These are phyloP conservation scores for Solanum hybrid DNA, from an alignment of 305 asterid species.

Conservation along the genomic window DNA sequence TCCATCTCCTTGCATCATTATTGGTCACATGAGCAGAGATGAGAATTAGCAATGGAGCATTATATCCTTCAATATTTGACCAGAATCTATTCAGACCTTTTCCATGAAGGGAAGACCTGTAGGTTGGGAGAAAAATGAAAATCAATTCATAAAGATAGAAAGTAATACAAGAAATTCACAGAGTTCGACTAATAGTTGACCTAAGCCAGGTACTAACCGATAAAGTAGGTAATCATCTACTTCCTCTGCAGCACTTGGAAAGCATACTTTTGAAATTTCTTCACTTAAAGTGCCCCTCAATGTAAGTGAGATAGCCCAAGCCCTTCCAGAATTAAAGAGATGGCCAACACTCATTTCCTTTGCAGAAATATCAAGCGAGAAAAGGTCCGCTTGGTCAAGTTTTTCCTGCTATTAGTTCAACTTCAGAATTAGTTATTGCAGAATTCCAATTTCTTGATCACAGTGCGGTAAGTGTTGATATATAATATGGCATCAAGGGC, in stretches of 20 bases:
- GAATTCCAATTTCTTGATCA: neutral
- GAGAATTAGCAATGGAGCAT: constrained; percentile 59
- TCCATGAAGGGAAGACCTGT: constrained; percentile 81
- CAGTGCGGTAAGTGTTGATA: neutral
- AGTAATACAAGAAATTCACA: neutral
- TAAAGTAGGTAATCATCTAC: constrained; percentile 47
- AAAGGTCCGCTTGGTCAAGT: constrained; percentile 38
- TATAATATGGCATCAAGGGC: neutral
- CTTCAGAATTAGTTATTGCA: constrained; percentile 5
- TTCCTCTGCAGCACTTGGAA: constrained; percentile 40
- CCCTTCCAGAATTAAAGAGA: constrained; percentile 72
- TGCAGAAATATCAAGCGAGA: constrained; percentile 29
- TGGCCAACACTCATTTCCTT: constrained; percentile 19
- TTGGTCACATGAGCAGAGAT: constrained; percentile 49
- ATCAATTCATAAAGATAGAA: neutral
- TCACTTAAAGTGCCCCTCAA: constrained; percentile 46
- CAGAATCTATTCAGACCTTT: constrained; percentile 82
- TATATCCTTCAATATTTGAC: constrained; percentile 85
- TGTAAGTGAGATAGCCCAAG: constrained; percentile 86
- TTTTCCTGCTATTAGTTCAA: constrained; percentile 44
- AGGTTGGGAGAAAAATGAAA: neutral
- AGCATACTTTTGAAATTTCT: constrained; percentile 60
- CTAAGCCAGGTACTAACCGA: constrained; percentile 33
- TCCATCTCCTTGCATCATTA: constrained; percentile 40
- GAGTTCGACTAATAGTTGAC: neutral